Percentiles rank a stretch among this genome's conserved stretches.
Conservation (phyloP, 148 eudicot genomes). For the Heliamphora exappendiculata region DNA sequence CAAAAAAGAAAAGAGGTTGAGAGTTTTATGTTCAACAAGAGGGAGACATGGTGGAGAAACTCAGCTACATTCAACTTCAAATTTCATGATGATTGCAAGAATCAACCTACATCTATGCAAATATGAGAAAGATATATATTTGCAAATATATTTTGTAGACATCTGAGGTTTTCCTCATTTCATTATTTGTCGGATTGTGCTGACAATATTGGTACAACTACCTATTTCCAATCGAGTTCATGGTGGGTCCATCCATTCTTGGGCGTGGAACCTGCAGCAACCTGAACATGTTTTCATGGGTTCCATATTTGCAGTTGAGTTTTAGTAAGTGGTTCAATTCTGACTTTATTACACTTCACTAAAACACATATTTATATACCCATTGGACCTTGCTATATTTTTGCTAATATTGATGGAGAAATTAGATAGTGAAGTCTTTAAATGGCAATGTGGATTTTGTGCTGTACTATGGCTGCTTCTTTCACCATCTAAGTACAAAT, state of each 20-base stretch:
- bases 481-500: neutral
- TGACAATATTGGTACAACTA: neutral
- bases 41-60: no score
- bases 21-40: no score
- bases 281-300: neutral
- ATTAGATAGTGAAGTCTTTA: neutral
- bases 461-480: neutral
- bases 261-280: neutral
- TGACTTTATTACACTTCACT: neutral
- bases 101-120: neutral
- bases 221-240: neutral
- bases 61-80: no score
- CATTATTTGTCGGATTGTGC: neutral
- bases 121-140: neutral
- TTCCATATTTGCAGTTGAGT: neutral
- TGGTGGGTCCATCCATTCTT: neutral
- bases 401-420: neutral
- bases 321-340: neutral
- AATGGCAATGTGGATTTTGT: neutral
- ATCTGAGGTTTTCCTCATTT: neutral
- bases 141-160: no score
- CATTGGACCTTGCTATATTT: neutral
- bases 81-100: no score
- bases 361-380: neutral
- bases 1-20: no score